phyloP scores from a whole-genome alignment of 2,329 filamentous ascomycete species.

The Pezicula rhizophila region DNA sequence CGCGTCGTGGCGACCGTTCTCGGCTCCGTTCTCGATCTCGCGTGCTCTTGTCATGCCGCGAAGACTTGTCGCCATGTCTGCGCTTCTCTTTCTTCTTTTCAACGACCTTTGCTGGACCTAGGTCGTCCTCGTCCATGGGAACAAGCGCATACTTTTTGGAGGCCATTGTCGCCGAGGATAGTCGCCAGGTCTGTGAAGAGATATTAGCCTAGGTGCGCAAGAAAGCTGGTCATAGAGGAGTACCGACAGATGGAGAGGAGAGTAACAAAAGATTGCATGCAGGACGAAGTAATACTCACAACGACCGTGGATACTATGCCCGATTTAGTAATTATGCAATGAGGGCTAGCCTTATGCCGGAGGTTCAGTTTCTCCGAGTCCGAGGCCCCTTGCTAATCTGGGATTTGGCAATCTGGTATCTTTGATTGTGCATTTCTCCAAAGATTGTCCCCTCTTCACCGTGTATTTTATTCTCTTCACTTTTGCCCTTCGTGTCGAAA shows the following conservation, averaged over 20 bases:
- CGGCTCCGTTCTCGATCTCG: conserved; percentile 32
- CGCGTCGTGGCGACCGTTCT: conserved; percentile 31
- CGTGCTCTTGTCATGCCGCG: conserved; percentile 29
- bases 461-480: not conserved
- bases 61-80: conserved; percentile 30
- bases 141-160: conserved; percentile 61
- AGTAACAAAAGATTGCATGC: too few relatives aligned
- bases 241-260: not conserved
- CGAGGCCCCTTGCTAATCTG: not conserved
- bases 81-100: conserved; percentile 40
- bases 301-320: not conserved
- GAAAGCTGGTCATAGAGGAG: not conserved
- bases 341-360: too few relatives aligned
- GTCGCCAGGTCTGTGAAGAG: not conserved
- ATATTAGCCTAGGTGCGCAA: not conserved
- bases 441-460: not conserved
- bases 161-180: conserved; percentile 19
- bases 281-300: too few relatives aligned
- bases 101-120: conserved; percentile 46
- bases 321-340: not conserved
- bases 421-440: not conserved
- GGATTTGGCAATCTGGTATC: not conserved
- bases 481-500: not conserved
- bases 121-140: conserved; percentile 59
- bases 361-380: not conserved